phyloP scores from a whole-genome alignment of 2,329 filamentous ascomycete genomes.

The Fusarium sp. region DNA sequence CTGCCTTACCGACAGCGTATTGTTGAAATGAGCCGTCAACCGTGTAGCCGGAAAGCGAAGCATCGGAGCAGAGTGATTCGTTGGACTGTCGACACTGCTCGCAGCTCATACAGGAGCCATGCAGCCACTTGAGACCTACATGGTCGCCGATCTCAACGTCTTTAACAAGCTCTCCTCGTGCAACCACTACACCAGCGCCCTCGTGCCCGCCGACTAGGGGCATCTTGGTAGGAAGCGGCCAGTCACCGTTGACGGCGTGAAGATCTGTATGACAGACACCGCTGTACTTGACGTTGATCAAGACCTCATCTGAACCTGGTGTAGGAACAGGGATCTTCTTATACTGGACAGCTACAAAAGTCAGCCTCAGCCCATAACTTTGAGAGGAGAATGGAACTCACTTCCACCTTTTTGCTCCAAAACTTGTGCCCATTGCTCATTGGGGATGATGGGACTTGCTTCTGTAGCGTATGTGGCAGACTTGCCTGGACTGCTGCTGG shows the following conservation, averaged over 20 bases:
- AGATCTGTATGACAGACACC: conserved; percentile 89
- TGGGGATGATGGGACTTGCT: conserved; percentile 67
- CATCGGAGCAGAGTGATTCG: conserved; percentile 82
- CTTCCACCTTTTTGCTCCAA: conserved; percentile 80
- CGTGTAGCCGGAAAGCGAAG: conserved; percentile 85
- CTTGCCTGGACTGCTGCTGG: conserved; percentile 25
- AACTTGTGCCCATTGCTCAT: conserved; percentile 89
- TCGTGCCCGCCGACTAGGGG: conserved; percentile 84
- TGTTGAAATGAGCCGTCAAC: conserved; percentile 92
- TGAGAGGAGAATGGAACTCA: conserved; percentile 40
- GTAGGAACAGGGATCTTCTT: conserved; percentile 83
- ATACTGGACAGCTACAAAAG: conserved; percentile 67
- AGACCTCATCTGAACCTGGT: conserved; percentile 86
- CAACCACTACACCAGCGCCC: conserved; percentile 83
- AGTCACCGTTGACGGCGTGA: conserved; percentile 83
- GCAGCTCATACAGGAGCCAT: conserved; percentile 84
- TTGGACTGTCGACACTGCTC: conserved; percentile 82
- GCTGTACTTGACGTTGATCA: conserved; percentile 89
- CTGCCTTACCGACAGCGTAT: conserved; percentile 85
- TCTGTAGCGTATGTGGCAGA: conserved; percentile 40
- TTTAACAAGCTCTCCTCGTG: conserved; percentile 77
- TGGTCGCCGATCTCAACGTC: conserved; percentile 84
- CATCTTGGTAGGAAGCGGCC: conserved; percentile 81
- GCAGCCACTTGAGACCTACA: conserved; percentile 90
- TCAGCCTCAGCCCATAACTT: not conserved